Base-by-base conservation (phyloP, 805 yeast species). In the Saitoella complicata region DNA sequence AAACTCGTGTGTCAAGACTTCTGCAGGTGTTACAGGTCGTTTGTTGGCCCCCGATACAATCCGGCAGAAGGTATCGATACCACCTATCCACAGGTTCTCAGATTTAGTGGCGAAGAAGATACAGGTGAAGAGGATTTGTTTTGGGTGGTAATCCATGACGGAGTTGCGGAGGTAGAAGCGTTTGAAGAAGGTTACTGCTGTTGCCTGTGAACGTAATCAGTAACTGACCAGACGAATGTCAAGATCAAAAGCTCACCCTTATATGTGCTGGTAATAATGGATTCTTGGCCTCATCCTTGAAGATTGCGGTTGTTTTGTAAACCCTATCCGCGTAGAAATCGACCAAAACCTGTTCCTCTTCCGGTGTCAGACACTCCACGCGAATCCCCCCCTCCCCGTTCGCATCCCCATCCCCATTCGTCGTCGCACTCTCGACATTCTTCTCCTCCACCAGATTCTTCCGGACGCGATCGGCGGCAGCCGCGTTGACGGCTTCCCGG, bases 61-160 rank as follows among this genome's bases (percentile, higher is more conserved):
- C 40, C 73, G 71, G 45, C 83, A 77, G 58, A 88, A 87, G 7
- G 82, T 72, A 38, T 80, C 80, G 48, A 88, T 81, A 31, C 21
- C 21, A 21, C 94, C 75, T 32, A 91, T 80, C 62, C 87, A 88
- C 59, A 75, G 79, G 62, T 91, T 88, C 56, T 91, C 98, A 11
- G 87, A 75, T 61, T 91, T 91, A 38, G 95, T 87, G 5, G 96
- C 95, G 33, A 91, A 65, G 58, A 86, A 91, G 8, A 91, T 71
- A 50, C 94, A 80, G 1, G 93, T 80, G 44, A 76, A 72, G 62
- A 91, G 69, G 12, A 91, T 70, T 47, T 76, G 72, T 55, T 83
- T 82, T 7, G 98, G 98, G 55, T 84, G 91, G 54, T 73, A 75
- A 51, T 85, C 86, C 85, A 86, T 78, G 31, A 82, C 88, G 31